These are phyloP conservation scores for Primulina huaijiensis DNA, from an alignment of 257 asterid species.

Conservation along the genomic window DNA sequence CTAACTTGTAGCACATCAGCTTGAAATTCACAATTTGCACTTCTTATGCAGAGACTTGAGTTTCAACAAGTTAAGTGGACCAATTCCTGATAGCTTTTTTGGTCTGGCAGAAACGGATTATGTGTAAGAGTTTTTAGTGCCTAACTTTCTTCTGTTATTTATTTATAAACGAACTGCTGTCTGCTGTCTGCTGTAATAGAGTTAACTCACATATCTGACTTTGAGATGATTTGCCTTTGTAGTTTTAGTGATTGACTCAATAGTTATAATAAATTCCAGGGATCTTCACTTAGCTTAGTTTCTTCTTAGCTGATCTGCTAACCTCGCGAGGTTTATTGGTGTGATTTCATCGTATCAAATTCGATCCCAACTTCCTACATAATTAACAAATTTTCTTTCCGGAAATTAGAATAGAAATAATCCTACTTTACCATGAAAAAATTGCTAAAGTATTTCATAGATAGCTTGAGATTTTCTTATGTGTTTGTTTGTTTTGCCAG, in stretches of 20 bases:
- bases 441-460: not conserved
- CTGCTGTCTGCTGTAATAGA: not conserved
- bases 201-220: not conserved
- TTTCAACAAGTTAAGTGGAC: constrained; percentile 67
- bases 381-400: not conserved
- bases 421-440: constrained; percentile 12
- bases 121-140: constrained; percentile 40
- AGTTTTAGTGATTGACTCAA: not conserved
- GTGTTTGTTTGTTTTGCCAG: constrained; percentile 31
- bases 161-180: not conserved
- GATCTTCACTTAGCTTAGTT: not conserved
- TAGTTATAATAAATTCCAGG: not conserved
- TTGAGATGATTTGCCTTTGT: not conserved
- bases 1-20: not conserved
- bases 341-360: not conserved
- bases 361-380: not conserved
- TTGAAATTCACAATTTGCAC: not conserved
- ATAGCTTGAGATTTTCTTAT: constrained; percentile 14
- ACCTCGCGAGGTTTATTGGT: not conserved
- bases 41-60: constrained; percentile 58
- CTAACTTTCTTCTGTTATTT: constrained; percentile 1
- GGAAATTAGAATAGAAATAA: not conserved
- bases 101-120: constrained; percentile 26
- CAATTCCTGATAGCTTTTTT: constrained; percentile 37
- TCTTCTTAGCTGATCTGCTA: constrained; percentile 4